Evolutionary conservation across 169 alveolate genomes (phyloP).

Genomic region (Plasmodium cynomolgi): DNA sequence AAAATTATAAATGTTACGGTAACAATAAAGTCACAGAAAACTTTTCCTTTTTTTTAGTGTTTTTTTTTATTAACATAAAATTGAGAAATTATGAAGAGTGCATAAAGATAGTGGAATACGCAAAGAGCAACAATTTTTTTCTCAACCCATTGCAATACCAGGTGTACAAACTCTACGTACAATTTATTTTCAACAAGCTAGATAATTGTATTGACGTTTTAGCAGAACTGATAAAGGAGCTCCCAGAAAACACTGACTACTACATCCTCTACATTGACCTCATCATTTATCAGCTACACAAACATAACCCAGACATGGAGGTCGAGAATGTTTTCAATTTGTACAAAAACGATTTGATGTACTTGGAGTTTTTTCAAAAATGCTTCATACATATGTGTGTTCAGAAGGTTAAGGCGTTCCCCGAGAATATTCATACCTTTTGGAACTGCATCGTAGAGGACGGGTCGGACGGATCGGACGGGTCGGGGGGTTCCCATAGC

Average conservation of each 20-base stretch:
- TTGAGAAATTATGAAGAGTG: constrained; percentile 59
- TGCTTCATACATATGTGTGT: constrained; percentile 16
- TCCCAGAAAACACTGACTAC: constrained; percentile 54
- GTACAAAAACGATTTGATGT: constrained; percentile 53
- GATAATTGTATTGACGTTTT: neutral
- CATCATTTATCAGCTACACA: constrained; percentile 19
- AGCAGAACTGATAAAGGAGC: constrained; percentile 1
- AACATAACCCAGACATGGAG: neutral
- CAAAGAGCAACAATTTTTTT: constrained; percentile 27
- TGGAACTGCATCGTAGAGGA: constrained; percentile 6
- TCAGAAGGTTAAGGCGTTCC: constrained; percentile 3
- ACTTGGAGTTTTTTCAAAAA: constrained; percentile 52
- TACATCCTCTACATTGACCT: constrained; percentile 47
- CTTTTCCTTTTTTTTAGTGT: constrained; percentile 56
- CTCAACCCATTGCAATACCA: constrained; percentile 47
- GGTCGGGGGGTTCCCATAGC: neutral
- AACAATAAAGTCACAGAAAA: constrained; percentile 34
- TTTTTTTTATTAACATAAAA: constrained; percentile 49
- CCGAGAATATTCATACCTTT: neutral
- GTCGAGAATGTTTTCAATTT: constrained; percentile 7
- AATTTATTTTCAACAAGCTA: constrained; percentile 20
- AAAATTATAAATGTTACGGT: constrained; percentile 32
- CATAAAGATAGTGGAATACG: constrained; percentile 30
- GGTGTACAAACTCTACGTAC: constrained; percentile 22
- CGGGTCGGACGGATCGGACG: neutral